Base-by-base conservation (phyloP, 345 rosid species). In the Heritiera littoralis region DNA sequence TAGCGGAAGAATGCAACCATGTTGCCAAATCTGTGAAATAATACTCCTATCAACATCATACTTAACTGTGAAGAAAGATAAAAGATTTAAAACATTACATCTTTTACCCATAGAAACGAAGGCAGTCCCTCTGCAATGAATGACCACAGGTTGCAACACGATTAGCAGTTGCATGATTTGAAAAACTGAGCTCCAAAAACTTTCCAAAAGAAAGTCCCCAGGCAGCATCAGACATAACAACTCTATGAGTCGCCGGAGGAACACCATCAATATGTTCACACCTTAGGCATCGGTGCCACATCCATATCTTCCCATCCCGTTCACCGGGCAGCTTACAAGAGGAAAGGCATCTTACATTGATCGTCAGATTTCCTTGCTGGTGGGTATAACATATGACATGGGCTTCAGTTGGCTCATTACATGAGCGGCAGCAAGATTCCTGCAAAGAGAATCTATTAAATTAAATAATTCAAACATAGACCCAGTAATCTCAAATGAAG, bases 131-230 rank as follows among this genome's bases (percentile, higher is more conserved):
- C 81, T 97, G 99, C 89, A 97, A 88, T 6, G 98, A 97, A 85
- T 97, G 99, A 72, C 99, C 99, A 84, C 99, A 97, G 7, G 93
- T 91, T 45, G 99, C 98, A 83, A 97, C 92, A 59, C 99, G 98
- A 83, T 94, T 94, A 4, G 99, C 99, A 81, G 98, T 94, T 30
- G 99, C 93, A 72, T 97, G 92, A 81, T 97, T 97, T 5, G 99
- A 92, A 85, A 97, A 94, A 86, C 99, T 97, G 79, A 97, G 92
- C 66, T 97, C 99, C 80, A 97, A 83, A 83, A 97, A 97, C 84
- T 97, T 97, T 77, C 99, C 99, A 84, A 97, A 94, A 55, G 99
- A 97, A 80, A 97, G 92, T 67, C 98, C 98, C 99, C 99, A 97
- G 1, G 99, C 99, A 77, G 98, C 98, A 88, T 93, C 92, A 56